Evolutionary conservation across 2,329 filamentous ascomycete genomes (phyloP).

Genomic region (Balansia obtecta): DNA sequence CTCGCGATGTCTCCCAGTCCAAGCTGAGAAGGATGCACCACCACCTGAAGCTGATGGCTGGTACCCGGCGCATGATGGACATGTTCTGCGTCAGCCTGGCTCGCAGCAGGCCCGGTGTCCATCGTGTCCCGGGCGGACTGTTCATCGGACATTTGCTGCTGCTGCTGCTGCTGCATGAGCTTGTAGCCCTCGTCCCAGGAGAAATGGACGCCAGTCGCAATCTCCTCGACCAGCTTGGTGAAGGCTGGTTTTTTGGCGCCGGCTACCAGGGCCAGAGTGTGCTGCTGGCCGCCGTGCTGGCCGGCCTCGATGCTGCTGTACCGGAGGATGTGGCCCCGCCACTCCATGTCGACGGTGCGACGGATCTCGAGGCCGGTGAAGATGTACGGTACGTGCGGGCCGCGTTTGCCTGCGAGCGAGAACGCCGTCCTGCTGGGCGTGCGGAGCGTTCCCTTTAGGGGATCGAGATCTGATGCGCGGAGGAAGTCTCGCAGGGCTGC

Average conservation of each 20-base stretch:
- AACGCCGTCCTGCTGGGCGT: constrained; percentile 23
- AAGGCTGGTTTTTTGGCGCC: constrained; percentile 10
- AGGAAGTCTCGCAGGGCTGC: constrained; percentile 32
- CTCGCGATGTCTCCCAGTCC: neutral
- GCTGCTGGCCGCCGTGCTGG: constrained; percentile 35
- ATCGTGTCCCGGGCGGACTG: constrained; percentile 16
- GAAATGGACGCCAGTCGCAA: constrained; percentile 20
- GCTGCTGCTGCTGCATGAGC: constrained; percentile 15
- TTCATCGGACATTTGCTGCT: too few relatives aligned
- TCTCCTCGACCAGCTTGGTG: constrained; percentile 16
- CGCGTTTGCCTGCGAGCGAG: constrained; percentile 17
- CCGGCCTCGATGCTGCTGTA: constrained; percentile 42
- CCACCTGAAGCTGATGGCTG: neutral
- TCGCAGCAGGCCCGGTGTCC: constrained; percentile 7
- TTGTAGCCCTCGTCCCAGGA: constrained; percentile 22
- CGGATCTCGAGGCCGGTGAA: constrained; percentile 42
- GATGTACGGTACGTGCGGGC: constrained; percentile 20
- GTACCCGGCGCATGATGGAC: neutral
- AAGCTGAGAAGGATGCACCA: neutral
- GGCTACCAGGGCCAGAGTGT: constrained; percentile 31
- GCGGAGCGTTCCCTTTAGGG: constrained; percentile 27
- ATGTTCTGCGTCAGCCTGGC: neutral
- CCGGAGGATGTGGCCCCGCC: constrained; percentile 31
- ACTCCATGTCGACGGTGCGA: constrained; percentile 29
- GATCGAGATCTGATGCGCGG: constrained; percentile 29